Conservation (phyloP, 805 yeast species). For the Candida manassasensis region DNA sequence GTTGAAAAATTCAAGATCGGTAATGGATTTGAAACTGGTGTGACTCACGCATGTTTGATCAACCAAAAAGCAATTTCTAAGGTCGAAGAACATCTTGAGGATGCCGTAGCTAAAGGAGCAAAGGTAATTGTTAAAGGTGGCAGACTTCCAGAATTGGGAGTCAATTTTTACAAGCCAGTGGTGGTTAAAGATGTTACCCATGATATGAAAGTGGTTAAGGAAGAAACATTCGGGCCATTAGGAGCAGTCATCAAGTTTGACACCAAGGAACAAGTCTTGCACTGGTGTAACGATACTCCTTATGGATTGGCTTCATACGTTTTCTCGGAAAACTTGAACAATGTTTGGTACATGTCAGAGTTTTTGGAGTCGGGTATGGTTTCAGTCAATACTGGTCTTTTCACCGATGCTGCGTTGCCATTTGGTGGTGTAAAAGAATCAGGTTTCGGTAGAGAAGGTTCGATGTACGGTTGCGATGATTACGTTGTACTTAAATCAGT, state of each 20-base stretch:
- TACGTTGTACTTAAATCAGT: conserved; percentile 56
- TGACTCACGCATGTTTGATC: conserved; percentile 56
- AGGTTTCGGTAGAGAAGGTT: conserved; percentile 80
- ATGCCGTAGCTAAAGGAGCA: conserved; percentile 55
- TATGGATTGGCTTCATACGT: conserved; percentile 60
- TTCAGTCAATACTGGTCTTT: conserved; percentile 54
- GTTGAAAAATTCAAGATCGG: conserved; percentile 50
- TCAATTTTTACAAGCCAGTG: conserved; percentile 51
- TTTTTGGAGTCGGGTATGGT: conserved; percentile 64
- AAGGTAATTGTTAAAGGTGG: conserved; percentile 49
- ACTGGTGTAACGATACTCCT: conserved; percentile 49
- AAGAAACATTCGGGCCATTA: conserved; percentile 66
- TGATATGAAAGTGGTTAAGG: conserved; percentile 45
- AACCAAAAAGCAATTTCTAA: conserved; percentile 47
- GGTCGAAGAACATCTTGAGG: conserved; percentile 50
- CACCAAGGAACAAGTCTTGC: conserved; percentile 49
- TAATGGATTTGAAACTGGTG: conserved; percentile 47
- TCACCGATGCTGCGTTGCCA: conserved; percentile 58
- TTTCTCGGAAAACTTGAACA: conserved; percentile 48
- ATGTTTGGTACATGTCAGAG: conserved; percentile 49
- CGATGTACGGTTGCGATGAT: conserved; percentile 71
- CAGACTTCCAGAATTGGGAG: conserved; percentile 44
- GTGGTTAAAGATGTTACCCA: conserved; percentile 48
- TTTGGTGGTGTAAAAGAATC: conserved; percentile 78
- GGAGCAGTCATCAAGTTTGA: conserved; percentile 54